Conservation (phyloP, 2,329 filamentous ascomycete genomes). For the Whalleya microplaca region DNA sequence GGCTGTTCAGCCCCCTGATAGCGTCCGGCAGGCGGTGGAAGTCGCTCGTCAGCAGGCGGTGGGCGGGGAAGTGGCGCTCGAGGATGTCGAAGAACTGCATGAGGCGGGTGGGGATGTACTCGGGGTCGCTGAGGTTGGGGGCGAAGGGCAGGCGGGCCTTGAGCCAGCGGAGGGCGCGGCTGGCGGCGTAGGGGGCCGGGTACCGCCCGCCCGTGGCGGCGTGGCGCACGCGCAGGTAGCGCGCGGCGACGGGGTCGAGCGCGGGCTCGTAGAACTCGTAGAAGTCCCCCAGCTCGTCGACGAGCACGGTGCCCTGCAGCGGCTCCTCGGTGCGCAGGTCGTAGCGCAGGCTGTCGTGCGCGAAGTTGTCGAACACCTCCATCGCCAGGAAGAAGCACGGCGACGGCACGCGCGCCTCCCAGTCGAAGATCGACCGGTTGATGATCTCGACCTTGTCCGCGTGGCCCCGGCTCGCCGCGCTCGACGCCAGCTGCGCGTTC, state of each 20-base stretch:
- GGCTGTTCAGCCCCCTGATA: conserved; percentile 82
- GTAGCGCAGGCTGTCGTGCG: conserved; percentile 93
- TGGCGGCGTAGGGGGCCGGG: conserved; percentile 62
- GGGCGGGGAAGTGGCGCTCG: conserved; percentile 84
- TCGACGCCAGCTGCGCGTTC: conserved; percentile 67
- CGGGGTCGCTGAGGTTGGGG: conserved; percentile 77
- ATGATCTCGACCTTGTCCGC: conserved; percentile 88
- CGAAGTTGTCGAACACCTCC: conserved; percentile 98
- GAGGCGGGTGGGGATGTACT: conserved; percentile 91
- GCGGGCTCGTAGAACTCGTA: conserved; percentile 87
- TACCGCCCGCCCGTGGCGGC: conserved; percentile 70
- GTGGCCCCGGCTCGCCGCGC: conserved; percentile 74
- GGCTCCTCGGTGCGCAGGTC: conserved; percentile 79
- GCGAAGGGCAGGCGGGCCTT: conserved; percentile 69
- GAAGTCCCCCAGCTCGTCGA: conserved; percentile 85
- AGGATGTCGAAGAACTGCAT: conserved; percentile 98
- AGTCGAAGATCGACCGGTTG: conserved; percentile 94
- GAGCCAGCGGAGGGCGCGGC: conserved; percentile 62
- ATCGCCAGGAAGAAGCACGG: conserved; percentile 98
- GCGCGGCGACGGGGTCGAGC: conserved; percentile 79
- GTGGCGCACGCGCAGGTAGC: conserved; percentile 84
- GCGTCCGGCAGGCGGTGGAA: conserved; percentile 87
- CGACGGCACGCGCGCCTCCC: conserved; percentile 82
- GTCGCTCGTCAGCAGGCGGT: conserved; percentile 86
- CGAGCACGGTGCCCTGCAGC: conserved; percentile 85